Evolutionary conservation across 495 filamentous ascomycete species (phyloP), one percentile per base, ranked within the genome.

Genomic region (Aspergillus haitiensis): DNA sequence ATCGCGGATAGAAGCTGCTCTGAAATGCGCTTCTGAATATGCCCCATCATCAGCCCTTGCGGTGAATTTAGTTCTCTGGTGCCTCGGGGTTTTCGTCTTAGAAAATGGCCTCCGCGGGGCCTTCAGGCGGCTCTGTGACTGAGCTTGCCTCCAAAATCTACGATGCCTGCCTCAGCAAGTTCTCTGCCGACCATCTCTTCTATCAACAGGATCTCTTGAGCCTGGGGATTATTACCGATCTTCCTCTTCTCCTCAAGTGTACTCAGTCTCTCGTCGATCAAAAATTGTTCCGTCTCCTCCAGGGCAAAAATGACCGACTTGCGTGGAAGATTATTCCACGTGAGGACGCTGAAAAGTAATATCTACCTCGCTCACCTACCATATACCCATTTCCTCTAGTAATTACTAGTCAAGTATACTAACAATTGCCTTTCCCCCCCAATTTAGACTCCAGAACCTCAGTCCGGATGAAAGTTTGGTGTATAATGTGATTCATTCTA

Each of bases 401-500:
- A 2, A 31, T 54, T 6, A 35, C 13, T 3, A 13, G 7, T 46
- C 10, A 15, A 42, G 15, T 42, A 2, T 42, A 42, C 35, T 53
- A 27, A 42, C 15, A 32, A 33, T 36, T 49, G 44, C 16, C 35
- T 52, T 64, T 58, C 12, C n/a, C 50, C 54, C 46, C 16, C 13
- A 53, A 1, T 37, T 33, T 61, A 91, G 87, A 75, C 88, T 89
- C 69, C 84, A 84, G 51, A 76, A 77, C 55, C 82, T 91, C 31
- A 83, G 72, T 61, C 66, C 75, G 47, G 90, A 96, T 61, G 91
- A 95, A 67, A 82, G 83, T 62, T 75, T 95, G 54, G 84, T 98
- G 5, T 97, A 93, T 80, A 82, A 83, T 58, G 83, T 88, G 60
- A 93, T 98, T 64, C 93, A 97, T 66, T 85, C 88, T 51, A 85